These are phyloP conservation scores for Marasmius tenuissimus DNA, from an alignment of 1,284 basidiomycete genomes.

Conservation along the genomic window DNA sequence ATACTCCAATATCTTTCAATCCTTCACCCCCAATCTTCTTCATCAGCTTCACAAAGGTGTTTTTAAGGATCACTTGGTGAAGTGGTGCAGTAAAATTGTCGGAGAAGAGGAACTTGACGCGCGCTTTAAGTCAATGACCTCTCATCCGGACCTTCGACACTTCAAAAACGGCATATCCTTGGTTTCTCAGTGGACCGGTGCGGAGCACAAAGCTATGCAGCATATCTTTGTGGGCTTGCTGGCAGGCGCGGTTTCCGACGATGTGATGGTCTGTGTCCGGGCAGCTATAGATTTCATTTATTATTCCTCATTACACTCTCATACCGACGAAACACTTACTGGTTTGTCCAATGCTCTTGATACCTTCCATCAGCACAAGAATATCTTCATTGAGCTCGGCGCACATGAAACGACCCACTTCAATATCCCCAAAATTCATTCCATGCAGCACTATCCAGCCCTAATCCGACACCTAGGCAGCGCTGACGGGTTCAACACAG, in stretches of 20 bases:
- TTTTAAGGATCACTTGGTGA: conserved; percentile 23
- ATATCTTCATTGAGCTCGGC: conserved; percentile 14
- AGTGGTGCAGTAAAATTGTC: conserved; percentile 6
- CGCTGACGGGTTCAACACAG: conserved; percentile 11
- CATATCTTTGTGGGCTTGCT: conserved; percentile 16
- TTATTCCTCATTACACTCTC: conserved; percentile 12
- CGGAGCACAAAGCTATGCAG: conserved; percentile 18
- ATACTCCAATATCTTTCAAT: conserved; percentile 20
- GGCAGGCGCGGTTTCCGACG: conserved; percentile 12
- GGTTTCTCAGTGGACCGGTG: conserved; percentile 18
- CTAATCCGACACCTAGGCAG: conserved; percentile 11
- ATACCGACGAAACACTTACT: conserved; percentile 8
- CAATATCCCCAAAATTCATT: conserved; percentile 23
- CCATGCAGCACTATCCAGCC: conserved; percentile 13
- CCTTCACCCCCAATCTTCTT: conserved; percentile 26
- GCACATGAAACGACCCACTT: conserved; percentile 10
- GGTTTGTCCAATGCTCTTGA: conserved; percentile 1
- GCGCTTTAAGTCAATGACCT: conserved; percentile 13
- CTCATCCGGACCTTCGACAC: conserved; percentile 13
- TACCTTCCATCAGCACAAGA: neutral
- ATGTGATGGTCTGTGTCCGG: conserved; percentile 11
- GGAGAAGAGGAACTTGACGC: conserved; percentile 13
- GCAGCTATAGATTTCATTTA: conserved; percentile 18
- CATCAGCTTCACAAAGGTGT: conserved; percentile 33
- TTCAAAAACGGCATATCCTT: conserved; percentile 16